phyloP scores from a whole-genome alignment of 176 grass and related monocot species.

The Ensete glaucum region DNA sequence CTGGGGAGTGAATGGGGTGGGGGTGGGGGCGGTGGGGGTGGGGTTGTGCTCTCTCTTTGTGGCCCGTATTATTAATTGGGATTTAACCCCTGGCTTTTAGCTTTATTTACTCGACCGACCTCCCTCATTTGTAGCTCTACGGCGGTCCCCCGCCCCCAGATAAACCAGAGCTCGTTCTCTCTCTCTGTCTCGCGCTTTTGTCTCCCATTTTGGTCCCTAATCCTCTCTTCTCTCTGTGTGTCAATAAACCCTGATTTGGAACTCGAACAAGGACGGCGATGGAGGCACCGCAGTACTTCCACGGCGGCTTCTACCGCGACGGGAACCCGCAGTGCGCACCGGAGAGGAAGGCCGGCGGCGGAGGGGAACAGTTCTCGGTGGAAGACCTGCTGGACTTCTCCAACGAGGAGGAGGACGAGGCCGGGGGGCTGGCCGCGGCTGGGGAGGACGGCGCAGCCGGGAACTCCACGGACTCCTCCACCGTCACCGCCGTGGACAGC shows the following conservation, averaged over 20 bases:
- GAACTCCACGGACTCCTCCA: constrained; percentile 41
- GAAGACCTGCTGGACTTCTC: constrained; percentile 81
- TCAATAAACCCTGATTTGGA: neutral
- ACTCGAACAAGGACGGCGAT: neutral
- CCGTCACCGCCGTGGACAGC: constrained; percentile 54
- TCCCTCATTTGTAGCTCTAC: too few species aligned
- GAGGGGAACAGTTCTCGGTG: constrained; percentile 40
- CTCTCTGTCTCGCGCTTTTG: neutral
- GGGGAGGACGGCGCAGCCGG: neutral
- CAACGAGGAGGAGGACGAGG: constrained; percentile 52
- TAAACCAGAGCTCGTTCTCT: neutral
- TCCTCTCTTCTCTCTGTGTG: neutral
- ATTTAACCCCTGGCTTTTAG: neutral
- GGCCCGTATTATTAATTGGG: neutral
- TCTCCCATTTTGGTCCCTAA: neutral
- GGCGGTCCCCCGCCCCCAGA: neutral
- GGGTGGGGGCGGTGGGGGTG: too few species aligned
- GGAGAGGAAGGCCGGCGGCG: constrained; percentile 38
- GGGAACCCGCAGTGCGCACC: constrained; percentile 4
- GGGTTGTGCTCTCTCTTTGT: neutral
- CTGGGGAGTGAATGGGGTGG: too few species aligned
- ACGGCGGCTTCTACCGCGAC: constrained; percentile 13
- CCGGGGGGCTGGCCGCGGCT: neutral
- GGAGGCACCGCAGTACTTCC: constrained; percentile 23
- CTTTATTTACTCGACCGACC: neutral